phyloP scores from a whole-genome alignment of 2,329 filamentous ascomycete species.

The Hypomyces perniciosus region DNA sequence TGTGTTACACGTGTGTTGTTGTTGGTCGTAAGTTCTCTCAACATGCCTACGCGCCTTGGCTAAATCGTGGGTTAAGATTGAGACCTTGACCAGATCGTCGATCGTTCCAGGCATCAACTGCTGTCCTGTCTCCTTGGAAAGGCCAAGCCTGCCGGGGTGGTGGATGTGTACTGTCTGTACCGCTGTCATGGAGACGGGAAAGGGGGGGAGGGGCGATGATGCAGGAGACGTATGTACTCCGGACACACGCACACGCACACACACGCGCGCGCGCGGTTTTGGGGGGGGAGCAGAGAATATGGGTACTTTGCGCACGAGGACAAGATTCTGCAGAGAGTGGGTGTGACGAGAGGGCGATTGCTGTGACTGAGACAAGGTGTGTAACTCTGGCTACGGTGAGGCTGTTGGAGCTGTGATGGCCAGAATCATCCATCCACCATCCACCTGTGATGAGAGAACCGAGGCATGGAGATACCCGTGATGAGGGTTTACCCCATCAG shows the following conservation, averaged over 20 bases:
- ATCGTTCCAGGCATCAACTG: too few species aligned
- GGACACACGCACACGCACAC: too few species aligned
- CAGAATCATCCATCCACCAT: not conserved
- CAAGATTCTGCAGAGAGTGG: not conserved
- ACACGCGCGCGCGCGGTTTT: too few species aligned
- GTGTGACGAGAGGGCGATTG: not conserved
- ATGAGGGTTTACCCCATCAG: not conserved
- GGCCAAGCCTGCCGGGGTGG: not conserved
- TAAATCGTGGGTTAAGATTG: too few species aligned
- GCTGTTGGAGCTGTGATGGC: not conserved
- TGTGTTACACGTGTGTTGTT: too few species aligned
- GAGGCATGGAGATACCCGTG: not conserved
- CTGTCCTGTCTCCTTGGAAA: not conserved
- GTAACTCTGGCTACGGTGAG: not conserved
- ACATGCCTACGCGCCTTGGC: too few species aligned
- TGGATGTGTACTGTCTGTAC: not conserved
- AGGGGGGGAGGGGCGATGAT: not conserved
- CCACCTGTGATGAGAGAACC: not conserved
- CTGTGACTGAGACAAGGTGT: not conserved
- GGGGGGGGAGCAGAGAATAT: too few species aligned
- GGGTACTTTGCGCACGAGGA: too few species aligned
- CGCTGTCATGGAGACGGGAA: not conserved
- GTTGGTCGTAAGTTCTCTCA: too few species aligned
- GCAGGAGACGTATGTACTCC: not conserved
- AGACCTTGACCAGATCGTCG: too few species aligned